These are phyloP conservation scores for Fusarium tjaetaba DNA, from an alignment of 2,329 filamentous ascomycete species.

Conservation along the genomic window DNA sequence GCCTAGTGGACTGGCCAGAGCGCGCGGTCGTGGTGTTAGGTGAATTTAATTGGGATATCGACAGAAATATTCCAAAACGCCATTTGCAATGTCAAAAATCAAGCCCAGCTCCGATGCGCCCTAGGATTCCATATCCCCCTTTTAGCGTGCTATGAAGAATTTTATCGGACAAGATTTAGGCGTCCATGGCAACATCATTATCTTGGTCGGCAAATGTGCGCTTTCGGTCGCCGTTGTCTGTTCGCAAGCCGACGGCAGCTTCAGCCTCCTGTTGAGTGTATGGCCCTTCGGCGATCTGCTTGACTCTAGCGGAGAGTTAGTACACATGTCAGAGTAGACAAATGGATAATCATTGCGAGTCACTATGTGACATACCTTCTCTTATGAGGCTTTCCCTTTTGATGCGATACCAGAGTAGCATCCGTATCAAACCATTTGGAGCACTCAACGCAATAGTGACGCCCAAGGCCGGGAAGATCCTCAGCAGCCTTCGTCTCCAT, in stretches of 20 bases:
- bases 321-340: constrained; percentile 6
- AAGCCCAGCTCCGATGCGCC: constrained; percentile 19
- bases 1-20: constrained; percentile 57
- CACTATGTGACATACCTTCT: constrained; percentile 65
- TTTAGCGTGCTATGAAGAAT: background rate
- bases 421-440: constrained; percentile 96
- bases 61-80: constrained; percentile 28
- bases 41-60: constrained; percentile 44
- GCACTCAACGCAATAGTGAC: constrained; percentile 90
- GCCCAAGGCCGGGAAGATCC: constrained; percentile 87
- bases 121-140: background rate
- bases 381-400: constrained; percentile 92
- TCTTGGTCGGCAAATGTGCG: constrained; percentile 23
- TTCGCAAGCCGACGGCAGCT: constrained; percentile 76
- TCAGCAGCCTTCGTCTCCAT: constrained; percentile 82
- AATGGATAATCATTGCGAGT: constrained; percentile 11
- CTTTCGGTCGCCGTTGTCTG: constrained; percentile 65
- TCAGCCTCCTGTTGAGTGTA: constrained; percentile 89
- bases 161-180: constrained; percentile 33
- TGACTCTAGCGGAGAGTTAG: constrained; percentile 66
- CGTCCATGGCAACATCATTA: constrained; percentile 49
- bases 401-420: constrained; percentile 77
- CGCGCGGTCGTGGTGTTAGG: constrained; percentile 57
- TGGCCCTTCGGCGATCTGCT: constrained; percentile 83
- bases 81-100: constrained; percentile 19